A percentile compares a stretch with the other conserved stretches of the same genome.
Conservation (phyloP, 257 asterid species). For the Perilla frutescens region DNA sequence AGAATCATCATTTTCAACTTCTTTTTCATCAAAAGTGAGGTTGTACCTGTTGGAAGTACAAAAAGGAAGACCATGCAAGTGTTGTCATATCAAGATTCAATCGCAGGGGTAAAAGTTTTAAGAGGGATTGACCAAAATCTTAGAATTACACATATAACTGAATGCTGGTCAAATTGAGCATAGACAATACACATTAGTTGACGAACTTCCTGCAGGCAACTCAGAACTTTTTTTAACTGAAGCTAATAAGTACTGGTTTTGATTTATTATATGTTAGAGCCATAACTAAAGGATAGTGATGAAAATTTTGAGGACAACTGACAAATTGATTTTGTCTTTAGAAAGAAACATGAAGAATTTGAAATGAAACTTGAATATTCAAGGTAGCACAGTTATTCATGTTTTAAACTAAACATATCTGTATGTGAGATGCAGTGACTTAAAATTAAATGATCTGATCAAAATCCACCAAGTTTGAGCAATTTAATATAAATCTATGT, state of each 20-base stretch:
- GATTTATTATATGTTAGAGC: neutral
- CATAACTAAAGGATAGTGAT: neutral
- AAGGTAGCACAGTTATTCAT: neutral
- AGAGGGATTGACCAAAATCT: neutral
- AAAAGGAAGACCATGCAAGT: constrained; percentile 18
- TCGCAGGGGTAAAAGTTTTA: constrained; percentile 3
- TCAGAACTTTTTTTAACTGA: too few relatives aligned
- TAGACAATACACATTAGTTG: neutral
- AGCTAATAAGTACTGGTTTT: neutral
- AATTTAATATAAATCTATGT: too few relatives aligned
- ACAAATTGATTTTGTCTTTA: neutral
- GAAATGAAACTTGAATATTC: neutral
- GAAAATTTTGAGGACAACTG: neutral
- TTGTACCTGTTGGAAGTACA: constrained; percentile 57
- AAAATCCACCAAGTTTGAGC: neutral
- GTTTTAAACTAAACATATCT: constrained; percentile 14
- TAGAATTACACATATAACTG: neutral
- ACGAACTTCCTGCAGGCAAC: neutral
- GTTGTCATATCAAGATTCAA: constrained; percentile 8
- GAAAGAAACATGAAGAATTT: neutral
- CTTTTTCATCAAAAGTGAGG: constrained; percentile 62
- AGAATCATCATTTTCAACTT: constrained; percentile 53
- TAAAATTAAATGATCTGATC: neutral
- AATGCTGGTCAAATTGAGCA: constrained; percentile 13
- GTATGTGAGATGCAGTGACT: neutral